Evolutionary conservation across 2,329 filamentous ascomycete genomes (phyloP), one percentile per base, ranked within the genome.

Genomic region (Colletotrichum trifolii): DNA sequence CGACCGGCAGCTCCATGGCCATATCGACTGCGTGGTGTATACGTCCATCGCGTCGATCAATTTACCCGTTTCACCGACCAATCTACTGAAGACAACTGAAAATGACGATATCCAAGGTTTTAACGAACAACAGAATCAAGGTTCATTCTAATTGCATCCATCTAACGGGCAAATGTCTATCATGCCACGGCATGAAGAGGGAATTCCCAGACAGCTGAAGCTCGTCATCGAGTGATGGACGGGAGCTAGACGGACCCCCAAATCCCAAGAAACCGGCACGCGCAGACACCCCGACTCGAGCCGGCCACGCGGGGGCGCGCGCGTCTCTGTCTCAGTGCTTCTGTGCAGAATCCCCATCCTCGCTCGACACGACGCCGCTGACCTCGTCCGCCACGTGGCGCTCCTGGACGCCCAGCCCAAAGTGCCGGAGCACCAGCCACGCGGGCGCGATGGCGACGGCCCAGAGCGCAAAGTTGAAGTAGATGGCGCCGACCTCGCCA

Each of bases 391-490:
- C 25, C 35, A 34, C 47, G 33, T 38, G 35, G 11, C 25, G n/a
- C 12, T 10, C 15, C 33, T 36, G 56, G 2, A 55, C 70, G 0
- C 87, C 25, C 25, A 25, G 25, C 25, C 25, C 87, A 70, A 89
- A 83, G 8, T 87, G 76, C 43, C 81, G 82, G 8, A 92, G 70
- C 0, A 93, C 86, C 13, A 90, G 69, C 90, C 90, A 93, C 0
- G 87, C 89, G 0, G 90, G 91, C 2, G 83, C 68, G 10, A 93
- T 77, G 0, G 89, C 82, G 0, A 90, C 68, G 0, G 79, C 89
- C 89, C 89, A 93, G 0, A 93, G 78, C 0, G 78, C 85, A 72
- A 92, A 91, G 71, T 92, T 93, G 70, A 92, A 78, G 71, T 93
- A 93, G 0, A 91, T 82, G 13, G 82, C 87, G 3, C 89, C 90